Conservation (phyloP, 257 asterid genomes). For the Ligustrum vulgare region DNA sequence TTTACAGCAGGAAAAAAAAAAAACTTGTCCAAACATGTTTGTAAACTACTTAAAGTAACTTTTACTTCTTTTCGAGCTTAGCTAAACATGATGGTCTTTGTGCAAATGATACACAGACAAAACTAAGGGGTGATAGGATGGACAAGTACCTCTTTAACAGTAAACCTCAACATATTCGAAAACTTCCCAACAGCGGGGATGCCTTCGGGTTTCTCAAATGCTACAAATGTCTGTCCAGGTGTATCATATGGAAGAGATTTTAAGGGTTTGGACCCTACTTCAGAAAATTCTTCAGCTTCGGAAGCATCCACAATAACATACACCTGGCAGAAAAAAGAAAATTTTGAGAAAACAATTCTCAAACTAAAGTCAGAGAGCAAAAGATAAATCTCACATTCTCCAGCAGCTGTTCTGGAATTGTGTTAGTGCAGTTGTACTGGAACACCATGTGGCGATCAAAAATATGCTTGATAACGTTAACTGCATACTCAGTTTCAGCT, state of each 20-base stretch:
- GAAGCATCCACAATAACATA: conserved; percentile 92
- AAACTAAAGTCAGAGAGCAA: conserved; percentile 4
- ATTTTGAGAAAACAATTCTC: conserved; percentile 12
- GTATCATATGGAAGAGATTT: conserved; percentile 87
- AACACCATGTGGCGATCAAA: conserved; percentile 83
- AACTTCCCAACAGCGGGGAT: conserved; percentile 87
- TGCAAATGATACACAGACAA: neutral
- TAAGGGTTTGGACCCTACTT: conserved; percentile 76
- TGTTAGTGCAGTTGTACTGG: conserved; percentile 97
- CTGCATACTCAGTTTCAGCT: conserved; percentile 98
- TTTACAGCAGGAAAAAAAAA: neutral
- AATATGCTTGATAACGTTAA: conserved; percentile 94
- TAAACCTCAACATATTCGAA: conserved; percentile 79
- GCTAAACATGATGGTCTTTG: neutral
- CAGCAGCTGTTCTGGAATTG: conserved; percentile 89
- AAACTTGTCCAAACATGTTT: no score
- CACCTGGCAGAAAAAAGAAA: conserved; percentile 53
- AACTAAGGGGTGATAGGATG: neutral
- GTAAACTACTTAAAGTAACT: neutral
- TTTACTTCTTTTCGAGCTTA: neutral
- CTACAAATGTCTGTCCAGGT: conserved; percentile 90
- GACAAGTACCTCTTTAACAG: conserved; percentile 80
- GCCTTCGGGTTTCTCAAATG: conserved; percentile 95
- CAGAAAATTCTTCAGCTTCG: conserved; percentile 94
- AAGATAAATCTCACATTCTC: conserved; percentile 60